Evolutionary conservation across 164 flowering plant genomes (phyloP).

Genomic region (Magnolia officinalis): DNA sequence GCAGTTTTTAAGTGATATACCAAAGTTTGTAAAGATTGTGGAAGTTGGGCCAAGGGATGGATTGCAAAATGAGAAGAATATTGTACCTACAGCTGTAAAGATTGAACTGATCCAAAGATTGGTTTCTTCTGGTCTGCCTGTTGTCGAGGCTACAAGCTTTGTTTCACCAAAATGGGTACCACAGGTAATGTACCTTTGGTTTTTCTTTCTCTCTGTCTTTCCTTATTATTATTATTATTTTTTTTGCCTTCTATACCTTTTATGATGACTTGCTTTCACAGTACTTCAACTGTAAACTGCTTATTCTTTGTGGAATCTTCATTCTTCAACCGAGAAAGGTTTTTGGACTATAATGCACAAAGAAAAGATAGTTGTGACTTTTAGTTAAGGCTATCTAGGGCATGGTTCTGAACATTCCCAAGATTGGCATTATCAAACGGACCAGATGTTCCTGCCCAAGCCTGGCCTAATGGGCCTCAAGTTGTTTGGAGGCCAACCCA

Average conservation of each 20-base stretch:
- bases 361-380: not conserved
- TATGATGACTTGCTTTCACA: not conserved
- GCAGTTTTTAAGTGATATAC: slow-evolving; percentile 63
- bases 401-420: too few species aligned
- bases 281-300: not conserved
- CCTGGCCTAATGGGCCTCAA: too few species aligned
- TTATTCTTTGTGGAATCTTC: not conserved
- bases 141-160: slow-evolving; percentile 96
- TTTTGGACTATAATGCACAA: not conserved
- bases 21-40: slow-evolving; percentile 89
- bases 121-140: slow-evolving; percentile 73
- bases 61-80: slow-evolving; percentile 88
- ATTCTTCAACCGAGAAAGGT: not conserved
- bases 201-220: not conserved
- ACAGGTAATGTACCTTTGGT: slow-evolving; percentile 50
- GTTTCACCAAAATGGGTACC: slow-evolving; percentile 99
- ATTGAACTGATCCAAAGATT: slow-evolving; percentile 74
- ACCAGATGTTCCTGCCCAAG: too few species aligned
- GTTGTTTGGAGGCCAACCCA: too few species aligned
- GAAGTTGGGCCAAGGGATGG: slow-evolving; percentile 99
- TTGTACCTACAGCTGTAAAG: slow-evolving; percentile 79
- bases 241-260: not conserved
- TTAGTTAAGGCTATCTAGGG: not conserved
- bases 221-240: not conserved
- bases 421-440: too few species aligned